phyloP scores from a whole-genome alignment of 208 protist species.

The Angomonas ambiguus region DNA sequence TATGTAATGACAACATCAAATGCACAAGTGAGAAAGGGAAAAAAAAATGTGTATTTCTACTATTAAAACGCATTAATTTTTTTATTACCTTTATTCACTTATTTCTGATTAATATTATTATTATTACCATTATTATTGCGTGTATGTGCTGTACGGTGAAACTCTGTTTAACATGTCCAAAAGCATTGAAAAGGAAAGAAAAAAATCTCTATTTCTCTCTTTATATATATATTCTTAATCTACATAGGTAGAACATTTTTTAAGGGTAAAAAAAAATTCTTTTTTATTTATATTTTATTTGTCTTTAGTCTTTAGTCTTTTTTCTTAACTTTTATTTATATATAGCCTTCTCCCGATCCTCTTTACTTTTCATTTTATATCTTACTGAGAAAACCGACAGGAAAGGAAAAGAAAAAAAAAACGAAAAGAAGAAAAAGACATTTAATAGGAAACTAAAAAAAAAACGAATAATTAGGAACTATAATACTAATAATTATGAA shows the following conservation, averaged over 20 bases:
- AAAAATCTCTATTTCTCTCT: no score
- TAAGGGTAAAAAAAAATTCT: neutral
- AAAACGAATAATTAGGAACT: neutral
- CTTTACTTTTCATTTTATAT: neutral
- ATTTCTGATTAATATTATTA: no score
- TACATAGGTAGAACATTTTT: neutral
- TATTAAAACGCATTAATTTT: no score
- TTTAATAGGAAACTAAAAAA: neutral
- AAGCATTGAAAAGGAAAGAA: no score
- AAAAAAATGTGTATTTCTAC: neutral
- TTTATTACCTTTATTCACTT: no score
- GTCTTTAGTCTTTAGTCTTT: neutral
- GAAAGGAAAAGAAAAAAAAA: neutral
- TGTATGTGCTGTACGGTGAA: no score
- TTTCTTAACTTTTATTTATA: neutral
- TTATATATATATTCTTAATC: neutral
- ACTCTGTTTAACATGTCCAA: no score
- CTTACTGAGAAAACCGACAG: neutral
- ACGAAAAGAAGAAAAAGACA: neutral
- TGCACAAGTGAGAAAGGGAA: no score
- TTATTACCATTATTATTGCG: no score
- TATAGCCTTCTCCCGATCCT: neutral
- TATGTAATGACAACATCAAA: neutral
- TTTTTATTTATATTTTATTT: neutral
- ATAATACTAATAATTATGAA: neutral